phyloP scores from a whole-genome alignment of 116 monocot species.

The Posidonia oceanica region DNA sequence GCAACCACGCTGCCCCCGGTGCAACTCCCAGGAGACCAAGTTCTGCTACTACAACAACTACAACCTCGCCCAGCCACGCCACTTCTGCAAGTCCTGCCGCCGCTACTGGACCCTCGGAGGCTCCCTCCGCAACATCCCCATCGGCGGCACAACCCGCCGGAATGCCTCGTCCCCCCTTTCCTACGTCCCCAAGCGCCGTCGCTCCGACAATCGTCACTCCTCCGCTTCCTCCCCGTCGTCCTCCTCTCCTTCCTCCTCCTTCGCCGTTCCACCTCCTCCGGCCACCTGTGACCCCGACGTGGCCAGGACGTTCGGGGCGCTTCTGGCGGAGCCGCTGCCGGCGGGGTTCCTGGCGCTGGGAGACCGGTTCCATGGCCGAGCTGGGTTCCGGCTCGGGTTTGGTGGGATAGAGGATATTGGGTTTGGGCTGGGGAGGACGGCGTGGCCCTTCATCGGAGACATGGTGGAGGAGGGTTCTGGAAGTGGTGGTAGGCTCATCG shows the following conservation, averaged over 20 bases:
- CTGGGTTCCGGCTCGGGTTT: not conserved
- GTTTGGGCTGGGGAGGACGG: not conserved
- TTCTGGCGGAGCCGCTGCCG: conserved; percentile 9
- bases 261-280: not conserved
- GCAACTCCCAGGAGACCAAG: conserved; percentile 72
- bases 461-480: not conserved
- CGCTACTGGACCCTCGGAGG: conserved; percentile 56
- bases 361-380: not conserved
- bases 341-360: not conserved
- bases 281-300: not conserved
- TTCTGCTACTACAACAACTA: conserved; percentile 99
- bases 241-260: not conserved
- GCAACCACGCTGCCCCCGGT: conserved; percentile 28
- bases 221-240: conserved; percentile 2
- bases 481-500: not conserved
- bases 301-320: conserved; percentile 1
- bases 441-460: conserved; percentile 3
- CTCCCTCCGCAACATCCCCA: conserved; percentile 48
- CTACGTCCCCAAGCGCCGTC: conserved; percentile 4
- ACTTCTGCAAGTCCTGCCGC: conserved; percentile 63
- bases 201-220: not conserved
- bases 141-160: conserved; percentile 37
- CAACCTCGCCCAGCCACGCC: conserved; percentile 81
- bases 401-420: conserved; percentile 5
- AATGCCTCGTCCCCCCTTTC: not conserved